Evolutionary conservation across 192 early-diverging fungal species (phyloP).

Genomic region (Gaertneriomyces semiglobifer): DNA sequence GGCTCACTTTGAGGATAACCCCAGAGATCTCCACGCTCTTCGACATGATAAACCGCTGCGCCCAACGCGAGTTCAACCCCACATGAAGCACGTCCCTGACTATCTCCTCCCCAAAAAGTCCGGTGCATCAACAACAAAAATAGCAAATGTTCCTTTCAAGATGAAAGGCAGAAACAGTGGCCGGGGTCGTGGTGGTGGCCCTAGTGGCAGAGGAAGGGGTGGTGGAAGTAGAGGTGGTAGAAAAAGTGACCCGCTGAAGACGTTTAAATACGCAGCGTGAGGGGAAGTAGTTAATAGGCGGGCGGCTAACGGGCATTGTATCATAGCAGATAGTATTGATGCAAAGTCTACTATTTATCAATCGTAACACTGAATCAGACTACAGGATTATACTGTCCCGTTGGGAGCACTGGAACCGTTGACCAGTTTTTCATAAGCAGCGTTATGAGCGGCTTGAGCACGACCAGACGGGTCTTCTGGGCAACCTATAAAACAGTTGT

Average conservation of each 20-base stretch:
- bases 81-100: conserved; percentile 90
- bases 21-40: conserved; percentile 84
- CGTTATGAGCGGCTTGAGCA: conserved; percentile 86
- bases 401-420: too few relatives aligned
- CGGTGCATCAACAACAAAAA: conserved; percentile 6
- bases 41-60: conserved; percentile 89
- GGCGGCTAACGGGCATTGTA: not conserved
- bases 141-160: conserved; percentile 34
- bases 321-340: not conserved
- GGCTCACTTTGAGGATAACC: conserved; percentile 96
- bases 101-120: conserved; percentile 81
- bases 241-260: conserved; percentile 39
- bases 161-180: conserved; percentile 18
- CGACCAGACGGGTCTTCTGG: conserved; percentile 95
- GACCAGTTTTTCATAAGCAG: conserved; percentile 51
- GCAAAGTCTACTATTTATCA: too few relatives aligned
- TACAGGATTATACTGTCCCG: too few relatives aligned
- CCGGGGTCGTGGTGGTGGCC: conserved; percentile 19
- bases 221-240: conserved; percentile 11
- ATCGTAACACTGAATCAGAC: too few relatives aligned
- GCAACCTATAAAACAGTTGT: conserved; percentile 57
- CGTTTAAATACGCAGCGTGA: conserved; percentile 20
- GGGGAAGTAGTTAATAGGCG: not conserved
- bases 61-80: conserved; percentile 73
- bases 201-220: conserved; percentile 19